Conservation (phyloP, 225 moss, liverwort and hornwort genomes). For the Physcomitrellopsis africana region DNA sequence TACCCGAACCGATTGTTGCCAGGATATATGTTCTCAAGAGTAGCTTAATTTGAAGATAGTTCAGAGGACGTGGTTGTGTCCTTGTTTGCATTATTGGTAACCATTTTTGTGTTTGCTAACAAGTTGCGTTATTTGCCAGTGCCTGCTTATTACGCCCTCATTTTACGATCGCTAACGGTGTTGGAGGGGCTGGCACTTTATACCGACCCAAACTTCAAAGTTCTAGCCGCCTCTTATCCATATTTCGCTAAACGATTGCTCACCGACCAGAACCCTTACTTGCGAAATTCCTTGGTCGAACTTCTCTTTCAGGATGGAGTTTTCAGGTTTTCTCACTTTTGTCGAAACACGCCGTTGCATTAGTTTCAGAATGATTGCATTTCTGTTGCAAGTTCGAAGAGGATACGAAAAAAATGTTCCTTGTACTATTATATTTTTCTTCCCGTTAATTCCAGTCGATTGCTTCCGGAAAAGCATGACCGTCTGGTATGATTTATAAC, state of each 20-base stretch:
- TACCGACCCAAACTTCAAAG: slow-evolving; percentile 96
- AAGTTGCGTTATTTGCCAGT: slow-evolving; percentile 43
- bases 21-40: no score
- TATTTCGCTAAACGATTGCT: slow-evolving; percentile 97
- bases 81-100: no score
- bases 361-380: neutral
- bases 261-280: slow-evolving; percentile 89
- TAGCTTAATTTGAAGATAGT: neutral
- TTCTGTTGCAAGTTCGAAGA: slow-evolving; percentile 10
- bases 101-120: neutral
- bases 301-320: slow-evolving; percentile 92
- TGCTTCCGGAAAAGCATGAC: no score
- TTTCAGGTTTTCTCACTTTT: slow-evolving; percentile 64
- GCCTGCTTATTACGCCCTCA: slow-evolving; percentile 73
- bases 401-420: neutral
- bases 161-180: slow-evolving; percentile 72
- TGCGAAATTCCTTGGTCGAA: slow-evolving; percentile 88
- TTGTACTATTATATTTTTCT: no score
- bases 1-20: no score
- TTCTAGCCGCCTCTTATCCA: slow-evolving; percentile 95
- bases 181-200: slow-evolving; percentile 93
- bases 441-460: no score
- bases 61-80: neutral
- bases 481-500: neutral
- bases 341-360: neutral